Percentiles rank a stretch among this genome's conserved stretches.
Conservation (phyloP, 1,284 basidiomycete species). For the Trichosporon sp. region DNA sequence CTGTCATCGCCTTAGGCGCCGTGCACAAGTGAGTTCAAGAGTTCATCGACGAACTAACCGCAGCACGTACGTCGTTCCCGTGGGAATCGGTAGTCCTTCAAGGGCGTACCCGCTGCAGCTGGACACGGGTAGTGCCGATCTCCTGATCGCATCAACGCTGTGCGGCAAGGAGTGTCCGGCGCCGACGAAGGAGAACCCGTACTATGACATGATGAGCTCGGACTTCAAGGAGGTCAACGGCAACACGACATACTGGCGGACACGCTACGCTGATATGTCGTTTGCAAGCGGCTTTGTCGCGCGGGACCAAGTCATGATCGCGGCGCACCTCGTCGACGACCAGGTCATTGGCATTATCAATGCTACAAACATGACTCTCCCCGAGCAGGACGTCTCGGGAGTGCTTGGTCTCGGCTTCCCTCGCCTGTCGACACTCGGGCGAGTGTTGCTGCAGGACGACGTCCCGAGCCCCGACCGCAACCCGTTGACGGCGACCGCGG, state of each 20-base stretch:
- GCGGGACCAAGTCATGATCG: constrained; percentile 32
- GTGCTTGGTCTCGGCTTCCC: constrained; percentile 50
- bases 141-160: constrained; percentile 39
- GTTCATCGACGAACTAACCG: neutral
- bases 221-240: constrained; percentile 27
- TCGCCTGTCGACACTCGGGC: constrained; percentile 30
- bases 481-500: neutral
- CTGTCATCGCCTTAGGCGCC: constrained; percentile 12
- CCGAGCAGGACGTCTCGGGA: constrained; percentile 45
- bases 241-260: constrained; percentile 31
- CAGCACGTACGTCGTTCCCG: constrained; percentile 40
- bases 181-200: constrained; percentile 27
- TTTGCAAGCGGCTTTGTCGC: constrained; percentile 36
- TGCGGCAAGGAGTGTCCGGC: constrained; percentile 35
- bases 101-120: constrained; percentile 42
- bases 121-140: constrained; percentile 43
- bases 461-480: neutral
- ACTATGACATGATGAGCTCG: constrained; percentile 34
- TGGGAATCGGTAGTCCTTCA: constrained; percentile 38
- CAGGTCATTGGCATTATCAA: constrained; percentile 43
- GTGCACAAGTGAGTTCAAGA: constrained; percentile 6
- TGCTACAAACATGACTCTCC: constrained; percentile 46
- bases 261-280: constrained; percentile 33
- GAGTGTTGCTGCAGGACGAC: constrained; percentile 15
- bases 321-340: constrained; percentile 16